Base-by-base conservation (phyloP, 1,139 yeast species). In the Pneumocystis jirovecii region DNA sequence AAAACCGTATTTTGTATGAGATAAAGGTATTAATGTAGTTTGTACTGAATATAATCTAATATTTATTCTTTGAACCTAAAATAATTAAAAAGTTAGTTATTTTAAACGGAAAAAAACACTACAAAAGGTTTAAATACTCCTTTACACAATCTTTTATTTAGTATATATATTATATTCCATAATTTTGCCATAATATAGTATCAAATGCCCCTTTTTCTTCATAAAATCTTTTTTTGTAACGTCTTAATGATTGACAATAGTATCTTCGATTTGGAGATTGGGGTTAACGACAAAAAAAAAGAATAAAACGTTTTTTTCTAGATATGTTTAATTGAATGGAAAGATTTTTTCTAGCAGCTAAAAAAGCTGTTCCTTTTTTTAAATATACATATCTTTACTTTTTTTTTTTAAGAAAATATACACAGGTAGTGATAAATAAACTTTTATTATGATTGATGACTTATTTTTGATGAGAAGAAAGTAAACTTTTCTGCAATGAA, bases 401-500 rank as follows among this genome's bases (percentile, higher is more conserved):
- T 19, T 25, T 50, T 50, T 50, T 50, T 25, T 4, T 1, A 12
- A 25, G 34, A 17, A 25, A 25, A 8, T 50, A 25, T 50, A 25
- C 34, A 3, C 4, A 29, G 34, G 57, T 50, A 50, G 1, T 25
- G 4, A 50, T 50, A 50, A 50, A 40, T 17, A 25, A 44, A 19
- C 15, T 44, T 12, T 6, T 45, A 12, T 50, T 50, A 19, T 25
- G 1, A 25, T 50, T 25, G 0, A 25, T 50, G 57, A 25, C 31
- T 19, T 50, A 25, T 8, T 12, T 8, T 25, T 50, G 2, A 25
- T 21, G 31, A 7, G 56, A 17, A 6, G 25, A 25, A 50, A 50
- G 31, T 12, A 31, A 10, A 57, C 17, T 34, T 62, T 45, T 50
- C 61, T 62, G 17, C 65, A 35, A 34, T 39, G 63, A 35, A 62